Evolutionary conservation across 345 rosid genomes (phyloP).

Genomic region (Carallia brachiata): DNA sequence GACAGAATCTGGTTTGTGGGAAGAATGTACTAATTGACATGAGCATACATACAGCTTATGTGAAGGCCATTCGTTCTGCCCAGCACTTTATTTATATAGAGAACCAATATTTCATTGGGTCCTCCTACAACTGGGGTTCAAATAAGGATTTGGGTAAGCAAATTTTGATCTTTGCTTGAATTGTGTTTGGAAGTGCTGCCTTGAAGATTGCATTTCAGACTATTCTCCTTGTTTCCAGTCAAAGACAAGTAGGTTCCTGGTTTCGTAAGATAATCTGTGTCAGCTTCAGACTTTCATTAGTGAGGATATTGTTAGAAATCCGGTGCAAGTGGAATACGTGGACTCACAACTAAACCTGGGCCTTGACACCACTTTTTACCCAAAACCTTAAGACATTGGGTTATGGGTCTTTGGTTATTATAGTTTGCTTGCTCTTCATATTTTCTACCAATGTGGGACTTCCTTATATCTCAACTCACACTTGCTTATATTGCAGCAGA

Average conservation of each 20-base stretch:
- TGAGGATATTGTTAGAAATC: no score
- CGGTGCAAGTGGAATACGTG: no score
- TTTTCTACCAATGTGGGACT: no score
- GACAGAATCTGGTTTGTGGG: slow-evolving; percentile 83
- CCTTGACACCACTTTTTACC: no score
- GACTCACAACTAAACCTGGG: no score
- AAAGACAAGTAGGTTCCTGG: not conserved
- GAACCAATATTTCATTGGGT: slow-evolving; percentile 95
- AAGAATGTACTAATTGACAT: slow-evolving; percentile 94
- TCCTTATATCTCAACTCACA: no score
- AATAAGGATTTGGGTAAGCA: slow-evolving; percentile 66
- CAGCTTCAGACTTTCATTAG: no score
- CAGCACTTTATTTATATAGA: slow-evolving; percentile 95
- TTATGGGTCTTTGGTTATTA: no score
- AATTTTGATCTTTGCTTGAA: not conserved
- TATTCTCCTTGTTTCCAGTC: not conserved
- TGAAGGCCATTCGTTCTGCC: slow-evolving; percentile 94
- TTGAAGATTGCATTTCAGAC: not conserved
- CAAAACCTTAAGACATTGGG: no score
- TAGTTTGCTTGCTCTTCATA: no score
- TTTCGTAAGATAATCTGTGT: not conserved
- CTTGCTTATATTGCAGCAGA: no score
- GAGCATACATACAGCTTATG: slow-evolving; percentile 98
- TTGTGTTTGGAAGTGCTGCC: not conserved
- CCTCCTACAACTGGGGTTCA: slow-evolving; percentile 83